phyloP scores from a whole-genome alignment of 176 grass and related monocot genomes.

The Lolium perenne region DNA sequence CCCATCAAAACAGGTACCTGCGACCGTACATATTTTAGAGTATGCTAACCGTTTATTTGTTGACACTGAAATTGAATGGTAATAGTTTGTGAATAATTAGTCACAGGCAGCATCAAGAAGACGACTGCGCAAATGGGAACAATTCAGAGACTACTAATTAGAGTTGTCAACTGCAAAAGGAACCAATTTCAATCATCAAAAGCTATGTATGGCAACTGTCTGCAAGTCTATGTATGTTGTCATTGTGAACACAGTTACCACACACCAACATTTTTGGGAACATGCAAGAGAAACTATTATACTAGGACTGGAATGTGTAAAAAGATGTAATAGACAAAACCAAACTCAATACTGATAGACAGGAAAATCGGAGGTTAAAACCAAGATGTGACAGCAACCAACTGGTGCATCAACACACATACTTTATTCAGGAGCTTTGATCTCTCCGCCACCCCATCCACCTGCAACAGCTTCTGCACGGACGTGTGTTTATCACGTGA shows the following conservation, averaged over 20 bases:
- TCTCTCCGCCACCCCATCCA: slow-evolving; percentile 50
- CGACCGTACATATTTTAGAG: slow-evolving; percentile 42
- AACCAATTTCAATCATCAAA: not conserved
- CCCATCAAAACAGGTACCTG: slow-evolving; percentile 78
- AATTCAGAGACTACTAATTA: slow-evolving; percentile 25
- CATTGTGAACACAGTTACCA: slow-evolving; percentile 20
- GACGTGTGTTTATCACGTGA: slow-evolving; percentile 58
- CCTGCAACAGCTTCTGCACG: slow-evolving; percentile 57
- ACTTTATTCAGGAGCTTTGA: slow-evolving; percentile 74
- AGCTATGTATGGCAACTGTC: not conserved
- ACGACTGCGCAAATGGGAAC: not conserved
- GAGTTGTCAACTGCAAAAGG: not conserved
- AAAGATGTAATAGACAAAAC: slow-evolving; percentile 34
- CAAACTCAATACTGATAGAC: not conserved
- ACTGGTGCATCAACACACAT: not conserved
- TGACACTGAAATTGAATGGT: slow-evolving; percentile 30
- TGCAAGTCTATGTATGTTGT: not conserved
- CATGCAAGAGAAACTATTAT: slow-evolving; percentile 3
- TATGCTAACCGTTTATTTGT: slow-evolving; percentile 41
- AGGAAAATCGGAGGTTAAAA: not conserved
- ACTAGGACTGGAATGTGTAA: not conserved
- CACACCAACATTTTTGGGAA: slow-evolving; percentile 4
- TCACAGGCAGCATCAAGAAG: slow-evolving; percentile 35
- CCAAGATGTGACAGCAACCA: not conserved
- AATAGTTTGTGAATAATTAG: slow-evolving; percentile 24